These are phyloP conservation scores for Furcasterigmium furcatum DNA, from an alignment of 2,329 filamentous ascomycete species.

Conservation along the genomic window DNA sequence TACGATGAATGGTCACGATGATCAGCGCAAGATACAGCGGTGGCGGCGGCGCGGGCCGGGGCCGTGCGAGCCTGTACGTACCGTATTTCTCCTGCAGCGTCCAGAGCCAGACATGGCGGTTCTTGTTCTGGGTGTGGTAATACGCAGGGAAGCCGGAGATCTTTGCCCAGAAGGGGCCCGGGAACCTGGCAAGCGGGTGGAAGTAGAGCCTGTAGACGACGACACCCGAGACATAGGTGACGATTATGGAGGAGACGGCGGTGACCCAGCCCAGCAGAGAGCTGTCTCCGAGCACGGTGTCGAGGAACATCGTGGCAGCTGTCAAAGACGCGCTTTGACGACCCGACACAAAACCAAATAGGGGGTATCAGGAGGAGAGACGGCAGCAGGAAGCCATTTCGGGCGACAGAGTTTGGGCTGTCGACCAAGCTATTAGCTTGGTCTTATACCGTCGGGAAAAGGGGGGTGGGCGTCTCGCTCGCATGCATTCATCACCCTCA, in stretches of 20 bases:
- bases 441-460: too few relatives aligned
- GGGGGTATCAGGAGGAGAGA: too few relatives aligned
- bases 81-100: conserved; percentile 15
- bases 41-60: too few relatives aligned
- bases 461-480: too few relatives aligned
- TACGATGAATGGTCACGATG: too few relatives aligned
- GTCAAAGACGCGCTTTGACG: too few relatives aligned
- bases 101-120: conserved; percentile 16
- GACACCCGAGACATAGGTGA: background rate
- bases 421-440: too few relatives aligned
- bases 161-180: conserved; percentile 15
- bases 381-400: too few relatives aligned
- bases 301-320: background rate
- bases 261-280: background rate
- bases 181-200: conserved; percentile 23
- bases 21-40: background rate
- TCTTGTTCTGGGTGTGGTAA: conserved; percentile 12
- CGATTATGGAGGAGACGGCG: background rate
- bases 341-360: too few relatives aligned
- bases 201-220: conserved; percentile 24
- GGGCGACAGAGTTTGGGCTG: too few relatives aligned
- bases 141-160: conserved; percentile 14
- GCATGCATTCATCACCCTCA: too few relatives aligned
- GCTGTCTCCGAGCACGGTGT: background rate
- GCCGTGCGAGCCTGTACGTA: background rate